Conservation (phyloP, 345 rosid genomes). For the Draba incana region DNA sequence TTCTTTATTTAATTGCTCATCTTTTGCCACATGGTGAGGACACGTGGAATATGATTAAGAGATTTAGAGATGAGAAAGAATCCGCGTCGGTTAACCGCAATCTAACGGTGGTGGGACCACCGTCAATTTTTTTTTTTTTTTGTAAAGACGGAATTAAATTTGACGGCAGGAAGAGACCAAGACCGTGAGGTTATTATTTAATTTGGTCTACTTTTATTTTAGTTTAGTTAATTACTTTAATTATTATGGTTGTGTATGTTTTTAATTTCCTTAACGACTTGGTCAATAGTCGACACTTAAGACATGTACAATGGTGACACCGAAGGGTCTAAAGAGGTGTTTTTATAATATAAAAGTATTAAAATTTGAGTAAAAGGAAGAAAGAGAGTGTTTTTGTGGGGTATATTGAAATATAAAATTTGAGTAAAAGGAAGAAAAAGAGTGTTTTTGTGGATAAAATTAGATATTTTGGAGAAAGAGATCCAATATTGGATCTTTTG, state of each 20-base stretch:
- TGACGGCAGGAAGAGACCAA: slow-evolving; percentile 32
- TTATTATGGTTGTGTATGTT: not conserved
- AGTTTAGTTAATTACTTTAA: not conserved
- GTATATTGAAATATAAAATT: too few species aligned
- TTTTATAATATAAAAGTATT: too few species aligned
- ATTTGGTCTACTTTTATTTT: not conserved
- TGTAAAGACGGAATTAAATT: slow-evolving; percentile 17
- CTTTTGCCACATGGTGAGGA: slow-evolving; percentile 14
- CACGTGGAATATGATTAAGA: slow-evolving; percentile 21
- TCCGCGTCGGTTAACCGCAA: slow-evolving; percentile 30
- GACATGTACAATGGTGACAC: too few species aligned
- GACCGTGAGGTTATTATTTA: slow-evolving; percentile 24
- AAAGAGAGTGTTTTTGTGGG: too few species aligned
- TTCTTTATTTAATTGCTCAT: too few species aligned
- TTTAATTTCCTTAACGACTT: not conserved
- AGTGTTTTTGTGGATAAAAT: too few species aligned
- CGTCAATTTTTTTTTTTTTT: slow-evolving; percentile 1
- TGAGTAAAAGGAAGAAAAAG: too few species aligned
- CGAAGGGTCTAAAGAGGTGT: too few species aligned
- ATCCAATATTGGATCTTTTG: too few species aligned
- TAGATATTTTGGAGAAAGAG: too few species aligned
- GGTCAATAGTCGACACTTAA: slow-evolving; percentile 37
- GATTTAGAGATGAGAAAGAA: not conserved
- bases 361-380: too few species aligned
- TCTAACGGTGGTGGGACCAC: slow-evolving; percentile 33